Base-by-base conservation (phyloP, 1,284 basidiomycete species). In the Xerocomus nothofagi region DNA sequence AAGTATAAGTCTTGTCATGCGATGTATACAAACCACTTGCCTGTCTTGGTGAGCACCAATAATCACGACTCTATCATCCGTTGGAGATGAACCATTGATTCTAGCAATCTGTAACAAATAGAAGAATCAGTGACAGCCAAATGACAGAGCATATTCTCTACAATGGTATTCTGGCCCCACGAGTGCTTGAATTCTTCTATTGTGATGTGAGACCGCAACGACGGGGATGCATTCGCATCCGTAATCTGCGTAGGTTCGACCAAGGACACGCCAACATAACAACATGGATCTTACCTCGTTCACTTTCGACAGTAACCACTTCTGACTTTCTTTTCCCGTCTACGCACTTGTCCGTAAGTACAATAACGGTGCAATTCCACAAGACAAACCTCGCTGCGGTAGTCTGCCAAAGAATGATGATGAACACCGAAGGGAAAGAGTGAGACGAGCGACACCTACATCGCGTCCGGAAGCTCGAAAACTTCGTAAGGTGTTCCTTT, bases 101-200 rank as follows among this genome's bases (percentile, higher is more conserved):
- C 79, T 78, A 45, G 81, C 74, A 59, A 91, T 82, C 88, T 90
- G 38, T 27, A 34, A 49, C 44, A 58, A 39, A 55, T 20, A n/a
- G n/a, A 9, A 30, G 24, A 10, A 34, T 54, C 1, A 51, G 31
- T 15, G 14, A 24, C 10, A 7, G 10, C 15, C 3, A 15, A 20
- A 29, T 1, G 39, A 53, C 4, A 27, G 32, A 40, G 14, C n/a
- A 20, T 20, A 44, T 11, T 33, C 66, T 83, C 54, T 61, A 89
- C 90, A 62, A 99, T 89, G 39, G 84, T 82, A 71, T 91, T 90
- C 77, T 99, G 96, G 10, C 86, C 87, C 96, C 96, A 99, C 1
- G 84, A 71, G 68, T 99, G 96, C 51, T 76, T 57, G 67, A 98
- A 98, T 67, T 95, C 93, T 27, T 76, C 71, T 50, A 95, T 73